These are phyloP conservation scores for Penicillium sclerotiorum DNA, from an alignment of 2,329 filamentous ascomycete genomes.

Conservation along the genomic window DNA sequence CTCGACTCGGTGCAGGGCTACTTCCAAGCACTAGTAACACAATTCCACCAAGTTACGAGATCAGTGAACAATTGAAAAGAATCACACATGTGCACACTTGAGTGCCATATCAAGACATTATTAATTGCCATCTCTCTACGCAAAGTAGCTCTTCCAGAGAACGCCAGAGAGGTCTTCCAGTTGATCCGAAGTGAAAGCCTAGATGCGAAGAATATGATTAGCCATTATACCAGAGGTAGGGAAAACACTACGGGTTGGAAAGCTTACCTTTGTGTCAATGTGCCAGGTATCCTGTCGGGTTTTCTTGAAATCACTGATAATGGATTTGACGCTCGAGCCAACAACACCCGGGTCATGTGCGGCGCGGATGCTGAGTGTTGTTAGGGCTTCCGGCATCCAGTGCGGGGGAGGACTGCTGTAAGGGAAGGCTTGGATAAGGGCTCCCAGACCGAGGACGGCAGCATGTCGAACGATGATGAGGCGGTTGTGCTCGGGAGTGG, in stretches of 20 bases:
- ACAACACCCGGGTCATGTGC: constrained; percentile 89
- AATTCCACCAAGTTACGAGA: not conserved
- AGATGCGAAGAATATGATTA: constrained; percentile 42
- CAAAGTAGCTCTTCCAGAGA: constrained; percentile 99
- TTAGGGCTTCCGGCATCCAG: constrained; percentile 93
- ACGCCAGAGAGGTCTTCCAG: constrained; percentile 94
- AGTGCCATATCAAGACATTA: not conserved
- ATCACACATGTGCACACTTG: too few species aligned
- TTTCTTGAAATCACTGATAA: constrained; percentile 98
- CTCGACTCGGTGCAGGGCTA: not conserved
- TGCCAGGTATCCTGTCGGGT: constrained; percentile 98
- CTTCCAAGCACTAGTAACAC: not conserved
- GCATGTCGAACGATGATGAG: constrained; percentile 83
- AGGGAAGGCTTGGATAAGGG: constrained; percentile 92
- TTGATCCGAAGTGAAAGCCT: constrained; percentile 87
- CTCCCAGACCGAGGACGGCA: constrained; percentile 86
- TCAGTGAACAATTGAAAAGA: not conserved
- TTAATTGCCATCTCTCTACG: constrained; percentile 54
- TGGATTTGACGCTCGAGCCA: constrained; percentile 91
- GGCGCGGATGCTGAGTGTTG: constrained; percentile 79
- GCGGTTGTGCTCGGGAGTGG: constrained; percentile 62
- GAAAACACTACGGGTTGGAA: constrained; percentile 4
- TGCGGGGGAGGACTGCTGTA: constrained; percentile 88
- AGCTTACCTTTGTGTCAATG: constrained; percentile 90
- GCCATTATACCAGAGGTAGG: constrained; percentile 6